Base-by-base conservation (phyloP, 371 early-diverging fungal genomes). In the Mucor indicus region DNA sequence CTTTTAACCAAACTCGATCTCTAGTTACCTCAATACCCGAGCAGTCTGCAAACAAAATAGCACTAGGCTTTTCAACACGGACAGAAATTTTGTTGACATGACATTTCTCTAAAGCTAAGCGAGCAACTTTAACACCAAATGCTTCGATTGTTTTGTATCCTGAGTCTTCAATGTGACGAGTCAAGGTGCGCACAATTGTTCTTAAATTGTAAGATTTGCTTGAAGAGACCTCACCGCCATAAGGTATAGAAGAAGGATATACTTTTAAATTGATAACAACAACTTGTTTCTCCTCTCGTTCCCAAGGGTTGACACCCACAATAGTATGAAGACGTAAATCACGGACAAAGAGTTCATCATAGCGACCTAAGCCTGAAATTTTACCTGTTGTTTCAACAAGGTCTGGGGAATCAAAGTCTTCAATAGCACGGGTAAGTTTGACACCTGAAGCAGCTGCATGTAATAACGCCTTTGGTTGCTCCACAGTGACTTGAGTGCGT, bases 261-360 rank as follows among this genome's bases (percentile, higher is more conserved):
- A 95, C 76, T 23, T 72, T 77, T 45, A 98, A 50, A 47, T 89
- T 89, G 47, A 96, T 55, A 2, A 92, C 61, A 7, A 98, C 89
- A 1, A 88, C 81, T 60, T 98, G 98, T 61, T 90, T 91, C 66
- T 92, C 91, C 60, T 91, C 89, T 12, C 98, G 81, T 72, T 98
- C 98, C 92, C 95, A 96, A 12, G 92, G 85, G 62, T 96, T 92
- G 19, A 96, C 87, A 30, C 98, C 98, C 47, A 98, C 89, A 42
- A 98, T 92, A 15, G 92, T 84, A 51, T 79, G 84, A 12, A 92
- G 70, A 11, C 80, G 71, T 38, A 98, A 67, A 59, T 86, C 84
- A 53, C 87, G 79, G 44, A 98, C 88, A 65, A 89, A 87, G 46
- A 95, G 86, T 32, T 74, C 62, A 50, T 75, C 75, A 13, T 64